Evolutionary conservation across 257 asterid genomes (phyloP).

Genomic region (Misopates orontium): DNA sequence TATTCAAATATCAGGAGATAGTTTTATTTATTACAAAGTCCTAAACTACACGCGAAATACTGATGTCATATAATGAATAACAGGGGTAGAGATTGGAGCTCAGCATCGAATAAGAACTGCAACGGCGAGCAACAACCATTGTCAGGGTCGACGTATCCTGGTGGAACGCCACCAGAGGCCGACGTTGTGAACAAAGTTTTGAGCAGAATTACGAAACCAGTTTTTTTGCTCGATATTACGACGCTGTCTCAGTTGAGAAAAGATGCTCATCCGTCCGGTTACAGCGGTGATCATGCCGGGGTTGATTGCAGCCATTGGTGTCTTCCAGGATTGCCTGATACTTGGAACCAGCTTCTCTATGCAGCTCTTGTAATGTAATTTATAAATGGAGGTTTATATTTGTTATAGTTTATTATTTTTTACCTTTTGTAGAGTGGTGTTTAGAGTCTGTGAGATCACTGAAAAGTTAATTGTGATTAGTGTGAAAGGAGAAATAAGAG

Average conservation of each 20-base stretch:
- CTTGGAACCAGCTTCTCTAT: conserved; percentile 77
- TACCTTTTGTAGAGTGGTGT: conserved; percentile 6
- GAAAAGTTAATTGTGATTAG: conserved; percentile 25
- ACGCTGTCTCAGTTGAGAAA: conserved; percentile 68
- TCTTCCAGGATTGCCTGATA: conserved; percentile 82
- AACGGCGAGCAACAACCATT: conserved; percentile 57
- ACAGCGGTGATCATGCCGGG: conserved; percentile 51
- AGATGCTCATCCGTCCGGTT: conserved; percentile 78
- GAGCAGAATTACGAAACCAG: conserved; percentile 45
- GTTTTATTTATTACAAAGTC: no score
- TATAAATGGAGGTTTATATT: neutral
- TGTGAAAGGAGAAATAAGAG: conserved; percentile 24
- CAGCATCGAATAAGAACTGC: conserved; percentile 52
- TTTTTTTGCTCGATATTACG: conserved; percentile 58
- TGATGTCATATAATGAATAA: neutral
- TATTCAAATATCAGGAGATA: no score
- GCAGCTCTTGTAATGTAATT: conserved; percentile 60
- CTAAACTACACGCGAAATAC: neutral
- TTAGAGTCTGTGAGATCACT: conserved; percentile 23
- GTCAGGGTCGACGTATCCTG: conserved; percentile 60
- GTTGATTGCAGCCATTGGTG: conserved; percentile 89
- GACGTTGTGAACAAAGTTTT: conserved; percentile 52
- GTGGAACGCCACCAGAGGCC: conserved; percentile 54
- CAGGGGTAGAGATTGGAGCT: conserved; percentile 66
- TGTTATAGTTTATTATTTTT: conserved; percentile 14